Evolutionary conservation across 2,329 filamentous ascomycete genomes (phyloP), one percentile per base, ranked within the genome.

Genomic region (Aureobasidium sp.): DNA sequence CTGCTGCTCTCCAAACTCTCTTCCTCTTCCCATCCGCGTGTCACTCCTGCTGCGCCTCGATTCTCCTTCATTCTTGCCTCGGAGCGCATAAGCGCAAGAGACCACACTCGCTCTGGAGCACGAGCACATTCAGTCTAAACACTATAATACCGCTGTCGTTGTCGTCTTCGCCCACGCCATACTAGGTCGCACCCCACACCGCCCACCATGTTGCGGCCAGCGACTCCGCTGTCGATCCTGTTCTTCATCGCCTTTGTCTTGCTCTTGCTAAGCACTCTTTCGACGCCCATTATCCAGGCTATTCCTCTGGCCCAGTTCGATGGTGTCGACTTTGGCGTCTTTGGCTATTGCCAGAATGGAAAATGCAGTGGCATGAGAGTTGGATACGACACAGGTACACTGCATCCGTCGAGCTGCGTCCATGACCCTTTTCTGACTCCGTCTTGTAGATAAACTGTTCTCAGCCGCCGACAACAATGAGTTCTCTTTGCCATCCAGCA

Each of bases 171-270:
- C 36, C 22, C 20, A 25, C 34, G 34, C 36, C 36, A 22, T 22
- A 48, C 27, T 7, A 57, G 25, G 12, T 17, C 39, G 41, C 39
- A 14, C 22, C 44, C 20, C 25, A n/a, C 37, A 45, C 45, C 34
- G 42, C 36, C 65, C 79, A 86, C 78, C 78, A 90, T 96, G 85
- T 81, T 97, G 74, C 90, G 92, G 71, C 92, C 94, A 65, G 93
- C 94, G 65, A 97, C 94, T 64, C 93, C 94, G 68, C 80, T 99
- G 73, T 87, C 92, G 68, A 80, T 96, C 68, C 79, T 97, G 73
- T 87, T 97, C 71, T 84, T 95, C 66, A 82, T 84, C 70, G 91
- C 93, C 67, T 97, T 99, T 75, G 88, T 82, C 66, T 81, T 97
- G 65, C 82, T 97, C 58, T 80, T 97, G 51, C 81, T 99, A 42